These are phyloP conservation scores for Dactylellina sp. DNA, from an alignment of 2,329 filamentous ascomycete genomes.

Conservation along the genomic window DNA sequence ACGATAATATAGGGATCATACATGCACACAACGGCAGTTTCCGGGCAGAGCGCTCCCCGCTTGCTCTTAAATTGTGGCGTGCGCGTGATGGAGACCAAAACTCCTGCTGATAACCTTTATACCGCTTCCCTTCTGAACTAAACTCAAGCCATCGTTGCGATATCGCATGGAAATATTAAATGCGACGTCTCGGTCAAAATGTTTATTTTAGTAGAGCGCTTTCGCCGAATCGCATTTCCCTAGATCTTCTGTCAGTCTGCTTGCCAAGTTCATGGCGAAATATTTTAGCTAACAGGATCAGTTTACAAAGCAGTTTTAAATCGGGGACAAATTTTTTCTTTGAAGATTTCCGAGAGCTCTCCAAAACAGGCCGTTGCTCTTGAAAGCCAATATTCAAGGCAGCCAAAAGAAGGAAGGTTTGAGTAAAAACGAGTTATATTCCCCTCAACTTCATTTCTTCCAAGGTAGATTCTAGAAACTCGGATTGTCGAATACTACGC, in stretches of 20 bases:
- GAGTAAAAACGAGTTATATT: conserved; percentile 55
- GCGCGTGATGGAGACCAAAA: conserved; percentile 41
- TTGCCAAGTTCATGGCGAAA: conserved; percentile 42
- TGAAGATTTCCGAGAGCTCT: conserved; percentile 50
- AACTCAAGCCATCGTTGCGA: conserved; percentile 10
- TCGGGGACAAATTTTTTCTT: conserved; percentile 37
- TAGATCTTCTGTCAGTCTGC: conserved; percentile 35
- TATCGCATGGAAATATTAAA: conserved; percentile 45
- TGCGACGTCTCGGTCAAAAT: neutral
- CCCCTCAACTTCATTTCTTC: conserved; percentile 41
- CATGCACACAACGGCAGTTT: conserved; percentile 33
- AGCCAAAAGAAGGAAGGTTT: conserved; percentile 23
- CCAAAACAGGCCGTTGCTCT: conserved; percentile 52
- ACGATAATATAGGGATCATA: conserved; percentile 40
- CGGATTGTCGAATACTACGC: conserved; percentile 8
- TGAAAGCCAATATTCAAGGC: conserved; percentile 23
- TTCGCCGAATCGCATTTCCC: conserved; percentile 39
- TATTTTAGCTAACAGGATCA: conserved; percentile 23
- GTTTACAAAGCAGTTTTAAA: conserved; percentile 18
- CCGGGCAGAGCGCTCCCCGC: conserved; percentile 20
- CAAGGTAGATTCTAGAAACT: conserved; percentile 39
- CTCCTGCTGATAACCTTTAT: conserved; percentile 53
- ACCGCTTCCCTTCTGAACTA: conserved; percentile 16
- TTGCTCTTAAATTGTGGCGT: conserved; percentile 29
- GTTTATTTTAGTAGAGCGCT: conserved; percentile 28